These are phyloP conservation scores for Juglanconis sp. DNA, from an alignment of 2,329 filamentous ascomycete species.

Conservation along the genomic window DNA sequence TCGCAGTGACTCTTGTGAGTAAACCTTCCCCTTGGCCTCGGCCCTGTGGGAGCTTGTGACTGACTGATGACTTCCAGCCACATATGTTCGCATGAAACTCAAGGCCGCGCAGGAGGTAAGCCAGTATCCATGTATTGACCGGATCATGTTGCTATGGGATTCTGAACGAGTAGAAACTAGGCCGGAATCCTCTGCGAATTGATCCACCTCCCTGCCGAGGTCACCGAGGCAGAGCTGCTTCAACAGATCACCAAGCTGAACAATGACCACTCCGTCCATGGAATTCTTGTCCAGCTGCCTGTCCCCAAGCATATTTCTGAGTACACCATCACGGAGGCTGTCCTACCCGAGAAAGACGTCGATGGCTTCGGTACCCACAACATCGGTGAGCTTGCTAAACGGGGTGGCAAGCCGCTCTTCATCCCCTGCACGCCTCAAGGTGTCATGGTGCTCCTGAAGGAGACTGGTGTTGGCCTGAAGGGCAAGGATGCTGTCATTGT, in stretches of 20 bases:
- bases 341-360: slow-evolving; percentile 92
- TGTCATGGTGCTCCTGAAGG: slow-evolving; percentile 86
- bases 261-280: slow-evolving; percentile 81
- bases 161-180: slow-evolving; percentile 39
- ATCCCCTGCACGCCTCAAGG: slow-evolving; percentile 95
- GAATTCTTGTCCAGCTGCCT: slow-evolving; percentile 90
- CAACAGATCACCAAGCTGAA: slow-evolving; percentile 79
- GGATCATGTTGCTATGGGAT: slow-evolving; percentile 2
- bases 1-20: slow-evolving; percentile 84
- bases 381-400: slow-evolving; percentile 95
- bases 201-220: slow-evolving; percentile 76
- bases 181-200: slow-evolving; percentile 87
- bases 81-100: slow-evolving; percentile 99
- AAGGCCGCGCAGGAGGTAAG: slow-evolving; percentile 89
- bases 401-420: slow-evolving; percentile 85
- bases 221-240: slow-evolving; percentile 81
- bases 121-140: background rate
- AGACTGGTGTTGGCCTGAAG: slow-evolving; percentile 75
- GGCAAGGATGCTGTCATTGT: slow-evolving; percentile 95
- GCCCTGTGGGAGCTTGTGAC: slow-evolving; percentile 14
- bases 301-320: slow-evolving; percentile 88
- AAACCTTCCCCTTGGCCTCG: slow-evolving; percentile 9
- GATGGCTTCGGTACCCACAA: slow-evolving; percentile 93
- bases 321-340: slow-evolving; percentile 83
- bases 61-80: slow-evolving; percentile 55